These are phyloP conservation scores for Cladophialophora chaetospira DNA, from an alignment of 2,329 filamentous ascomycete genomes.

Conservation along the genomic window DNA sequence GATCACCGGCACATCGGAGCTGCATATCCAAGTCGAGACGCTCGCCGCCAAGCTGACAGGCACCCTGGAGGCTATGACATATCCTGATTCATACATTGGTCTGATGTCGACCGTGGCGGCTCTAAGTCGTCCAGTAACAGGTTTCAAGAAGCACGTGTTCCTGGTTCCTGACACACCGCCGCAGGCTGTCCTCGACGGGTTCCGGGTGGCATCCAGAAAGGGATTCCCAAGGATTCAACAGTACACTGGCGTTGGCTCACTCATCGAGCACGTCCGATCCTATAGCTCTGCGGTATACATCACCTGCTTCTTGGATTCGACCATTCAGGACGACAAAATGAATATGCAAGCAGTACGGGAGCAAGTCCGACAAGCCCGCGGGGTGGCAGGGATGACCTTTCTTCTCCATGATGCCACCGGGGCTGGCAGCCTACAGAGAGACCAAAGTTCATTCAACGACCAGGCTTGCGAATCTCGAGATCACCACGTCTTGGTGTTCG, in stretches of 20 bases:
- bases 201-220: conserved; percentile 7
- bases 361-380: background rate
- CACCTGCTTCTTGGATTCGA: background rate
- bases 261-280: background rate
- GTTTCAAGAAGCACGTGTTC: conserved; percentile 16
- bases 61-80: conserved; percentile 6
- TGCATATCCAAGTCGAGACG: conserved; percentile 13
- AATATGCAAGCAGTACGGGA: background rate
- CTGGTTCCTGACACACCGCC: conserved; percentile 1
- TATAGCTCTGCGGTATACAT: background rate
- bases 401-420: background rate
- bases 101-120: conserved; percentile 15
- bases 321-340: background rate
- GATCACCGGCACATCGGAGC: conserved; percentile 11
- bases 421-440: background rate
- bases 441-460: background rate
- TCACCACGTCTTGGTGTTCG: conserved; percentile 8
- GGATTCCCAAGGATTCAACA: background rate
- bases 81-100: conserved; percentile 12
- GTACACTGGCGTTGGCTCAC: background rate
- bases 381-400: conserved; percentile 9
- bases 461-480: background rate
- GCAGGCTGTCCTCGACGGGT: conserved; percentile 1
- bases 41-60: background rate
- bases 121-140: conserved; percentile 10